Conservation (phyloP, 768 basidiomycete species). For the Mycena sanguinolenta region DNA sequence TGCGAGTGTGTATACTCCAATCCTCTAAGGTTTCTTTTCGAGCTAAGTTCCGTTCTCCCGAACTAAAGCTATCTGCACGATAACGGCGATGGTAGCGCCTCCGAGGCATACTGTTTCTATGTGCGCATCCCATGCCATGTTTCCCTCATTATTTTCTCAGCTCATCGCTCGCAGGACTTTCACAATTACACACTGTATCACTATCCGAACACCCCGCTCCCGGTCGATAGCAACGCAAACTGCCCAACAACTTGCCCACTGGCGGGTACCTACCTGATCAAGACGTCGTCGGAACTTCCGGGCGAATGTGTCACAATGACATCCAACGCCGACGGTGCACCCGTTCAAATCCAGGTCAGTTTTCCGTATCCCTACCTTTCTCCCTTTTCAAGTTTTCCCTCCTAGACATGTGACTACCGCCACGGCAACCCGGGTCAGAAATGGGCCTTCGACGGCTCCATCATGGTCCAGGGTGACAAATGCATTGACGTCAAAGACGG, state of each 20-base stretch:
- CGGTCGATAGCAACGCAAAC: not conserved
- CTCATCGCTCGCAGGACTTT: not conserved
- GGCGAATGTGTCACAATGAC: conserved; percentile 1
- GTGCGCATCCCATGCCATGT: not conserved
- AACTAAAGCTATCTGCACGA: conserved; percentile 7
- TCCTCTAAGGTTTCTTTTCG: not conserved
- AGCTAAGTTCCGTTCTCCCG: conserved; percentile 2
- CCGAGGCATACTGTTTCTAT: conserved; percentile 3
- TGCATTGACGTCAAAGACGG: conserved; percentile 1
- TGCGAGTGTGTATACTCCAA: not conserved
- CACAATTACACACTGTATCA: conserved; percentile 5
- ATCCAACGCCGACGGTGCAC: conserved; percentile 3
- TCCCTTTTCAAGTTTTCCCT: not conserved
- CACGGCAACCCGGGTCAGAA: conserved; percentile 2
- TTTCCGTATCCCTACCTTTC: not conserved
- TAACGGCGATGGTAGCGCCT: conserved; percentile 2
- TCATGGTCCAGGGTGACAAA: conserved; percentile 1
- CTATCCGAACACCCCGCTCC: conserved; percentile 6
- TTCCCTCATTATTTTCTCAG: not conserved
- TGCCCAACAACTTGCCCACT: conserved; percentile 5
- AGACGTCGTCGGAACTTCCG: not conserved
- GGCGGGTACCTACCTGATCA: conserved; percentile 6
- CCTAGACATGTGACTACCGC: conserved; percentile 2
- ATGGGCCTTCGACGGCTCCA: conserved; percentile 1
- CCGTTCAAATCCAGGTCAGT: conserved; percentile 4